Base-by-base conservation (phyloP, 2,329 filamentous ascomycete species). In the Colletotrichum aenigma region DNA sequence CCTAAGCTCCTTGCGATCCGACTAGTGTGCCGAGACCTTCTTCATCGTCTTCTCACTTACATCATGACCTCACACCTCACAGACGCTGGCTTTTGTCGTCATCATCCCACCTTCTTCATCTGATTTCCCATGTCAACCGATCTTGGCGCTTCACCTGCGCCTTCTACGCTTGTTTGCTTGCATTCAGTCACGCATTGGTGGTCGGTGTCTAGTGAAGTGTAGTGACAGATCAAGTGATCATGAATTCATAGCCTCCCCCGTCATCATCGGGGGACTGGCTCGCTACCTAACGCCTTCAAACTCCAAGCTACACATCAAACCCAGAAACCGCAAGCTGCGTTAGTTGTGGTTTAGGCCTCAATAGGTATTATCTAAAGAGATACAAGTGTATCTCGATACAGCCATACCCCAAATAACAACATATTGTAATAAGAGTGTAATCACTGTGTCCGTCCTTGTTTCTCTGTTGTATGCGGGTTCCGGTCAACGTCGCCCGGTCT, bases 41-140 rank as follows among this genome's bases (percentile, higher is more conserved):
- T 28, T 43, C 36, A 67, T 75, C 73, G 67, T 34, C 34, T 56
- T 52, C 58, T 36, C n/a, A n/a, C n/a, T 52, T 52, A 52, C 43
- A 52, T 52, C 10, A 74, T 74, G 71, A 71, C 67, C 67, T 74
- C 67, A 74, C 36, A 52, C 60, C 55, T 32, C 30, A 66, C 34
- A 52, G 58, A 64, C 36, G 26, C 28, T n/a, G n/a, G 9, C 52
- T 7, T 28, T 34, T 48, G 36, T 56, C 24, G 55, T 66, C 55
- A 66, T 21, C 58, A 56, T 9, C 62, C 13, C 18, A n/a, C n/a
- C 24, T 6, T 62, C 6, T 66, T 32, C 61, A 13, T 52, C 55
- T 70, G 10, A 9, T 68, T 4, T n/a, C 16, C n/a, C 9, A 26
- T 64, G 32, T 64, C 32, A 18, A 36, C n/a, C 26, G 21, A 36